Evolutionary conservation across 2,329 filamentous ascomycete genomes (phyloP).

Genomic region (Teratosphaeria epicoccoides): DNA sequence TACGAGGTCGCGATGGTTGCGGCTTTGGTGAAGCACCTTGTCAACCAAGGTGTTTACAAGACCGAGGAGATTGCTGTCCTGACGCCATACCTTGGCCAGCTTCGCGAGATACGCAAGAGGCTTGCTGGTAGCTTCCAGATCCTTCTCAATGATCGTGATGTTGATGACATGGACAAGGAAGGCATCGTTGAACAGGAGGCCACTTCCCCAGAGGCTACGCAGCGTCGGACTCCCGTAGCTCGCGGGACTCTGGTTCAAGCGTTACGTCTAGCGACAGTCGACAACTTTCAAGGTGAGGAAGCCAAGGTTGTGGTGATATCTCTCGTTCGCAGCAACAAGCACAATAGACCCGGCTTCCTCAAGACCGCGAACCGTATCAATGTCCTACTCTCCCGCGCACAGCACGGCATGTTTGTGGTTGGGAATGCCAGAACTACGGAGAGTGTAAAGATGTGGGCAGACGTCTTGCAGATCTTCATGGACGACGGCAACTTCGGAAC

Average conservation of each 20-base stretch:
- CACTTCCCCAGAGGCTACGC: background rate
- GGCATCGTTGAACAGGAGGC: slow-evolving; percentile 10
- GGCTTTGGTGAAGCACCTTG: slow-evolving; percentile 53
- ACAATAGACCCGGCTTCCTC: slow-evolving; percentile 53
- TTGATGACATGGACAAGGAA: slow-evolving; percentile 37
- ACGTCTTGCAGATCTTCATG: slow-evolving; percentile 46
- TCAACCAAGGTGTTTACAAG: slow-evolving; percentile 52
- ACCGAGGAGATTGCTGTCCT: slow-evolving; percentile 57
- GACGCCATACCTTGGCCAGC: slow-evolving; percentile 54
- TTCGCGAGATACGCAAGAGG: slow-evolving; percentile 39
- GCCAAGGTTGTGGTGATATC: slow-evolving; percentile 60
- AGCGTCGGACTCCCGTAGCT: background rate
- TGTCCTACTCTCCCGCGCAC: slow-evolving; percentile 54
- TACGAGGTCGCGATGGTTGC: slow-evolving; percentile 56
- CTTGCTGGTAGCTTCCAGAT: slow-evolving; percentile 47
- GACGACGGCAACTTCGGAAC: slow-evolving; percentile 38
- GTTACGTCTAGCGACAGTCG: slow-evolving; percentile 51
- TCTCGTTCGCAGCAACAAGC: slow-evolving; percentile 57
- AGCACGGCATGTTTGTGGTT: slow-evolving; percentile 62
- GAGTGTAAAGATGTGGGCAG: slow-evolving; percentile 52
- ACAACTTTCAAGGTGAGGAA: slow-evolving; percentile 69
- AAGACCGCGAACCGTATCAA: slow-evolving; percentile 58
- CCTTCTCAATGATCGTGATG: slow-evolving; percentile 53
- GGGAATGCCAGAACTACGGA: slow-evolving; percentile 50
- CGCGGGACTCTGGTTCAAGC: slow-evolving; percentile 34